Evolutionary conservation across 768 basidiomycete species (phyloP).

Genomic region (Pholiota microspora): DNA sequence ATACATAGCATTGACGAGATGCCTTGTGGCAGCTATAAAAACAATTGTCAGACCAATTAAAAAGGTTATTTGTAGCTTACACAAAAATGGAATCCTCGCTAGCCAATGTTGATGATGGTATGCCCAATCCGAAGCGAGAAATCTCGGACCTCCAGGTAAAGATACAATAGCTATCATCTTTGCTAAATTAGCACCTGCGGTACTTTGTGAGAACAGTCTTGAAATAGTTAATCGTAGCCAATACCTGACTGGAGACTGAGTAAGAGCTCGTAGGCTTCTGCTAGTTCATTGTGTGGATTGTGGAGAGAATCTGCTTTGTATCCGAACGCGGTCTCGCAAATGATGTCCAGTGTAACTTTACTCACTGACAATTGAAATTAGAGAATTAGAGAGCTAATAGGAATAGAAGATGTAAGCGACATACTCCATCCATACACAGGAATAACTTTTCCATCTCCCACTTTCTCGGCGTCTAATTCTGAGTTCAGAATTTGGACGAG

Average conservation of each 20-base stretch:
- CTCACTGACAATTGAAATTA: constrained; percentile 31
- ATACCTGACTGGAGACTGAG: constrained; percentile 37
- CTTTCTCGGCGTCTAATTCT: constrained; percentile 24
- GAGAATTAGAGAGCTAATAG: neutral
- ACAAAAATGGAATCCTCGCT: constrained; percentile 17
- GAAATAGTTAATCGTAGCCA: neutral
- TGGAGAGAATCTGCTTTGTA: constrained; percentile 43
- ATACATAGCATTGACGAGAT: constrained; percentile 38
- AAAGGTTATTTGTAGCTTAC: constrained; percentile 11
- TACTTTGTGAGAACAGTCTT: neutral
- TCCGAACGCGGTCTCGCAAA: constrained; percentile 47
- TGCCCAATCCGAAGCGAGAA: constrained; percentile 33
- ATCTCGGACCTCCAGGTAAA: constrained; percentile 32
- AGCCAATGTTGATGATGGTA: constrained; percentile 34
- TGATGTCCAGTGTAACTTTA: constrained; percentile 50
- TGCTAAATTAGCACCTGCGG: constrained; percentile 29
- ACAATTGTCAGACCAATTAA: neutral
- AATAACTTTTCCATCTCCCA: constrained; percentile 23
- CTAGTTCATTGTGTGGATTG: constrained; percentile 43
- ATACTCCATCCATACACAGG: constrained; percentile 45
- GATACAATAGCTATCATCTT: constrained; percentile 31
- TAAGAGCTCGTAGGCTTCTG: constrained; percentile 42
- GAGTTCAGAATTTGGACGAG: constrained; percentile 34
- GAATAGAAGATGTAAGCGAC: constrained; percentile 16
- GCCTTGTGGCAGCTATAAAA: constrained; percentile 17